Evolutionary conservation across 2,329 filamentous ascomycete species (phyloP), one percentile per base, ranked within the genome.

Genomic region (Plenodomus tracheiphilus): DNA sequence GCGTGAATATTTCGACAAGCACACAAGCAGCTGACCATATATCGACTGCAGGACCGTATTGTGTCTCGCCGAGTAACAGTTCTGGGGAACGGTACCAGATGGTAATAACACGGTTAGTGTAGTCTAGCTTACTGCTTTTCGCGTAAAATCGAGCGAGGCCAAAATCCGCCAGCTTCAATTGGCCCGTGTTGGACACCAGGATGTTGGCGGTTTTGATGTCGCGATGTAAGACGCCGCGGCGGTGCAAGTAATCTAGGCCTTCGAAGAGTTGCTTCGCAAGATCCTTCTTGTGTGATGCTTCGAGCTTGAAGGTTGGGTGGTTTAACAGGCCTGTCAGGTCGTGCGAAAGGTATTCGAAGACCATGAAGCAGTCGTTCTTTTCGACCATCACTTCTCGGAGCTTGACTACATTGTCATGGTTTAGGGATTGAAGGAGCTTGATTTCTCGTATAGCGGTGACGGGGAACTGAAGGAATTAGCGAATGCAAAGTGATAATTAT

Each of bases 181-280:
- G 83, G 4, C 94, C 94, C 9, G 88, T 86, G 59, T 86, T 95
- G 74, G 91, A 96, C 49, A 99, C 89, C 18, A 99, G 80, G 49
- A 97, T 97, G 65, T 99, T 99, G 48, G 94, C 94, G 1, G 94
- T 94, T 74, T 99, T 99, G 76, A 99, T 97, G 66, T 99, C 94
- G 52, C 94, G 88, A 73, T 99, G 94, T 3, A 99, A 79, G 11
- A 99, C 93, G n/a, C 94, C 91, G 30, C 91, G 83, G 39, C 87
- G 86, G 70, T 99, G 94, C 1, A 99, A 83, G 67, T 97, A 99
- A 66, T 96, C 90, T 4, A 99, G 80, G 0, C 91, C 93, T 68
- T 96, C 88, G 62, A 99, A 97, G 56, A 99, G 83, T 66, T 99
- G 94, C 68, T 86, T 89, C 1, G 91, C 91, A 28, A 99, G 81